These are phyloP conservation scores for Boechera divaricarpa DNA, from an alignment of 345 rosid genomes.

Conservation along the genomic window DNA sequence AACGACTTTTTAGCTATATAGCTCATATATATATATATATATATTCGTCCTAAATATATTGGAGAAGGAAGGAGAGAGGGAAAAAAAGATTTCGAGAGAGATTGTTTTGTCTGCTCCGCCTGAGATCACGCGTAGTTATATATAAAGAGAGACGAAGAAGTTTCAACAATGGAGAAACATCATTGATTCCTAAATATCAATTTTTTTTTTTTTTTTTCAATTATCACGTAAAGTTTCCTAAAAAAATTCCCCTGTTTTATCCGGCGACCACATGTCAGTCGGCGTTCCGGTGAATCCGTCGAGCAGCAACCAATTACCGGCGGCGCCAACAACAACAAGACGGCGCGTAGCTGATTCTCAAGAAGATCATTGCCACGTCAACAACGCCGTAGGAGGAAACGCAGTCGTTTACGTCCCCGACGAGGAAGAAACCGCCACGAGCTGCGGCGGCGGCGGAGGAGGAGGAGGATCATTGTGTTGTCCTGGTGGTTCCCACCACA, in stretches of 20 bases:
- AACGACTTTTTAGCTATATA: conserved; percentile 20
- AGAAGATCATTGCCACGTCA: conserved; percentile 45
- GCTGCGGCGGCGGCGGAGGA: conserved; percentile 29
- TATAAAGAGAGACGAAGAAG: background rate
- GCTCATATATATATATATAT: background rate
- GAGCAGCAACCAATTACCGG: conserved; percentile 57
- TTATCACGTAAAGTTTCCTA: background rate
- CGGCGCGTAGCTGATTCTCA: conserved; percentile 66
- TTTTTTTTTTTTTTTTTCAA: background rate
- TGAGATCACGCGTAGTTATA: conserved; percentile 30
- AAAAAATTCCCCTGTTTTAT: background rate
- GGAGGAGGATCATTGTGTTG: conserved; percentile 33
- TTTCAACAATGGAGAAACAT: conserved; percentile 2
- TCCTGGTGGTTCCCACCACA: conserved; percentile 38
- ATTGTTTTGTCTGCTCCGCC: conserved; percentile 43
- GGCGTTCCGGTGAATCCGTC: conserved; percentile 55
- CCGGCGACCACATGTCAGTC: conserved; percentile 58
- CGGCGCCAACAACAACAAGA: conserved; percentile 62
- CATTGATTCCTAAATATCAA: conserved; percentile 2
- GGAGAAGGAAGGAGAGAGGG: conserved; percentile 19
- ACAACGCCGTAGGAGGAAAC: conserved; percentile 31
- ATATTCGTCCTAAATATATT: background rate
- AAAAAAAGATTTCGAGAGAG: conserved; percentile 33
- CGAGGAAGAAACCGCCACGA: conserved; percentile 45
- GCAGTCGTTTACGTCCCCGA: conserved; percentile 40